A percentile compares a stretch with the other conserved stretches of the same genome.
Evolutionary conservation across 2,329 filamentous ascomycete genomes (phyloP).

Genomic region (Coniella vitis): DNA sequence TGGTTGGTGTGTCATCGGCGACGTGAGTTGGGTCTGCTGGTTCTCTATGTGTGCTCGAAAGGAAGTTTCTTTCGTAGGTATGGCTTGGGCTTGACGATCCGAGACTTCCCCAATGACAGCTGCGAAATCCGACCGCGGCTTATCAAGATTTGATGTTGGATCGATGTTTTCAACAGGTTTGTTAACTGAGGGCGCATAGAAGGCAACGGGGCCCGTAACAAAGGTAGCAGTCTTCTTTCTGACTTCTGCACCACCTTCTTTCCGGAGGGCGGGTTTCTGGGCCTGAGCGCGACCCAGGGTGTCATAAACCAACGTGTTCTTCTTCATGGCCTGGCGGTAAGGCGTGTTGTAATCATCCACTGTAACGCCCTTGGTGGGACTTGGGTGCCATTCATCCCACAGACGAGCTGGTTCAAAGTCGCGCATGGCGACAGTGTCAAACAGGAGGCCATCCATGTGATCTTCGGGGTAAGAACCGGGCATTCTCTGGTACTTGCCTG

Average conservation of each 20-base stretch:
- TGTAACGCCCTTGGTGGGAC: constrained; percentile 12
- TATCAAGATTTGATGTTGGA: background rate
- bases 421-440: constrained; percentile 20
- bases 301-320: constrained; percentile 10
- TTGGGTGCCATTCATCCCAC: constrained; percentile 15
- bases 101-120: background rate
- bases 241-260: background rate
- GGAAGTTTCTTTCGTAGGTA: background rate
- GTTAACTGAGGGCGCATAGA: constrained; percentile 11
- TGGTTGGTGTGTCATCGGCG: background rate
- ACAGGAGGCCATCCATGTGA: constrained; percentile 12
- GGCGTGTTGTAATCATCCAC: constrained; percentile 6
- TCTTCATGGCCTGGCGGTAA: constrained; percentile 6
- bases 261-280: constrained; percentile 5
- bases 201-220: background rate
- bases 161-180: constrained; percentile 5
- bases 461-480: constrained; percentile 22
- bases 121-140: background rate
- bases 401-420: constrained; percentile 14
- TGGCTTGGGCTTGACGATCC: background rate
- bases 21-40: background rate
- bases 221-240: background rate
- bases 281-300: background rate
- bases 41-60: background rate
- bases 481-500: constrained; percentile 16